A percentile compares a stretch with the other conserved stretches of the same genome.
Conservation (phyloP, 1,284 basidiomycete genomes). For the Heterobasidion occidentale region DNA sequence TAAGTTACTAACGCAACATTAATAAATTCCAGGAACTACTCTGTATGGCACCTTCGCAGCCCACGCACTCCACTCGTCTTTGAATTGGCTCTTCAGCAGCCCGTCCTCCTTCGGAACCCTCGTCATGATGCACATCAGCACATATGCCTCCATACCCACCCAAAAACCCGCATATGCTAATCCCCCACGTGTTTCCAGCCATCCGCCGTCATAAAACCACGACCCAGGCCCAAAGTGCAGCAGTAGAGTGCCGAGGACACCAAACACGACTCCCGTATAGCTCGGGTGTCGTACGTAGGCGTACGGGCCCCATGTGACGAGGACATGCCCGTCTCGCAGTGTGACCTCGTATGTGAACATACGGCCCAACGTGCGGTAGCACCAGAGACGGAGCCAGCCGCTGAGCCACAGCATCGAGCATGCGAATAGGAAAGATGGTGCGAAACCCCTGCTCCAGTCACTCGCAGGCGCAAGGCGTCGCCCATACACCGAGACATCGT, state of each 20-base stretch:
- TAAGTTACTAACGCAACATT: no score
- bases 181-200: slow-evolving; percentile 20
- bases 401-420: slow-evolving; percentile 19
- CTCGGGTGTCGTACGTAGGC: slow-evolving; percentile 35
- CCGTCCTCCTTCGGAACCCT: slow-evolving; percentile 45
- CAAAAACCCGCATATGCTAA: slow-evolving; percentile 28
- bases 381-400: slow-evolving; percentile 28
- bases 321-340: slow-evolving; percentile 41
- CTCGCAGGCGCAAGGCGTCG: not conserved
- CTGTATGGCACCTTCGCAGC: slow-evolving; percentile 40
- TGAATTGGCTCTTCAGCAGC: slow-evolving; percentile 41
- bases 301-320: slow-evolving; percentile 49
- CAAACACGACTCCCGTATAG: slow-evolving; percentile 20
- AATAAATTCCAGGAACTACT: slow-evolving; percentile 43
- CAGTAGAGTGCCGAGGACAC: slow-evolving; percentile 40
- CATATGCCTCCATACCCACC: slow-evolving; percentile 44
- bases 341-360: slow-evolving; percentile 61
- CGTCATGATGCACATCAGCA: slow-evolving; percentile 38
- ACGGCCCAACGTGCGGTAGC: slow-evolving; percentile 34
- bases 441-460: slow-evolving; percentile 14
- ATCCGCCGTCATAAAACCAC: slow-evolving; percentile 45
- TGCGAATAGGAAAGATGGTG: slow-evolving; percentile 38
- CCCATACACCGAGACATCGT: not conserved
- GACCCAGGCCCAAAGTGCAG: slow-evolving; percentile 46
- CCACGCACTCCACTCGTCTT: slow-evolving; percentile 44